Evolutionary conservation across 169 alveolate species (phyloP).

Genomic region (Besnoitia besnoiti): DNA sequence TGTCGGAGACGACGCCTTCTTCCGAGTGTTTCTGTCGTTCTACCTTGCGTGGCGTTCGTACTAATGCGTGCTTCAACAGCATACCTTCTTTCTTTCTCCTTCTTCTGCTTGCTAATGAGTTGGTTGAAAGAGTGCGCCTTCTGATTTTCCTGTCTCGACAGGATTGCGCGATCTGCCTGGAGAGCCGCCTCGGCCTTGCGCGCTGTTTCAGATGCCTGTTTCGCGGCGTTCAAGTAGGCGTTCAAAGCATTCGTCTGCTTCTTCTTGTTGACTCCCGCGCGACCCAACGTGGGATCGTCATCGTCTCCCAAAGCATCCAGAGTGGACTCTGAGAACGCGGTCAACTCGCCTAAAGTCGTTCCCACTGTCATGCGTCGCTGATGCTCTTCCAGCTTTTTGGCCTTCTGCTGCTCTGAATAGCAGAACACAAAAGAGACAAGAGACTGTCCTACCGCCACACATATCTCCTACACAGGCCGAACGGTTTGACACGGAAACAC

Average conservation of each 20-base stretch:
- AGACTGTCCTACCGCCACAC: background rate
- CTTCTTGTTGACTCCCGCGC: background rate
- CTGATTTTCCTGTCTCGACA: constrained; percentile 54
- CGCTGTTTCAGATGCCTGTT: constrained; percentile 65
- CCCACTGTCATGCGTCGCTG: constrained; percentile 56
- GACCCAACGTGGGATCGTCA: background rate
- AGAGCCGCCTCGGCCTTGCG: constrained; percentile 33
- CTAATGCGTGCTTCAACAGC: background rate
- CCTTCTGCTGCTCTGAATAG: background rate
- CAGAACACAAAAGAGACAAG: background rate
- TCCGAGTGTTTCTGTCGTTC: background rate
- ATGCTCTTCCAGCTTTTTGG: constrained; percentile 14
- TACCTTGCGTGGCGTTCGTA: background rate
- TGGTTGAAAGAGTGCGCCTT: background rate
- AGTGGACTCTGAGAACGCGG: constrained; percentile 44
- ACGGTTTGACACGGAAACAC: background rate
- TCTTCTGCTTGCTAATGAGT: background rate
- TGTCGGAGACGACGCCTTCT: too few species aligned
- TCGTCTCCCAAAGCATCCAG: constrained; percentile 6
- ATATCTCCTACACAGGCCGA: background rate
- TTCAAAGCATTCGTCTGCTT: constrained; percentile 21
- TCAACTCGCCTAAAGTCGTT: constrained; percentile 55
- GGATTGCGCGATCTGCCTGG: constrained; percentile 48
- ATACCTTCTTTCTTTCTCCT: background rate
- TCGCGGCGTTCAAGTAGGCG: constrained; percentile 64